phyloP scores from a whole-genome alignment of 106 monocot species.

The Platanthera zijinensis region DNA sequence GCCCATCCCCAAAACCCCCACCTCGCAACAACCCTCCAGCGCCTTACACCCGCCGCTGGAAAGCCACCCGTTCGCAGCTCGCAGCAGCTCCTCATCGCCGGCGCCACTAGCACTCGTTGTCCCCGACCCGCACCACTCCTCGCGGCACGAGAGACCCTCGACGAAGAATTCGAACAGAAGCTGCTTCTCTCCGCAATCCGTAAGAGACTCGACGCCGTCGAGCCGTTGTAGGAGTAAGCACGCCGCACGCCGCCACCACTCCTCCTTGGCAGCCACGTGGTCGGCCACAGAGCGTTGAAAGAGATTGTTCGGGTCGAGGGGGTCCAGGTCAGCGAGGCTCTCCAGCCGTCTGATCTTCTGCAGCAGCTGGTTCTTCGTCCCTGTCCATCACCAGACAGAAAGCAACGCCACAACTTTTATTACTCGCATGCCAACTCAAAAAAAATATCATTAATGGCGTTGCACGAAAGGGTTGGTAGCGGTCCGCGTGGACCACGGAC shows the following conservation, averaged over 20 bases:
- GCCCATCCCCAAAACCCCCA: conserved; percentile 28
- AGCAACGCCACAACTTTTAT: not conserved
- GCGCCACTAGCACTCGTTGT: too few species aligned
- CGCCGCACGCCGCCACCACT: conserved; percentile 5
- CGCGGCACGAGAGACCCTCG: conserved; percentile 18
- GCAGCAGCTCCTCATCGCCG: conserved; percentile 13
- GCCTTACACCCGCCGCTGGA: conserved; percentile 7
- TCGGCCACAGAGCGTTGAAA: conserved; percentile 9
- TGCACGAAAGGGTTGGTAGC: too few species aligned
- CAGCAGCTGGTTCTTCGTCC: conserved; percentile 37
- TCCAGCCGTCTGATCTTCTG: conserved; percentile 55
- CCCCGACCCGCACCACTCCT: not conserved
- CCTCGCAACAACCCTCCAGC: conserved; percentile 12
- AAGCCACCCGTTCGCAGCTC: conserved; percentile 32
- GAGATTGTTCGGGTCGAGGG: conserved; percentile 21
- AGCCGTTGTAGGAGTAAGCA: conserved; percentile 20
- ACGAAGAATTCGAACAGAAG: conserved; percentile 56
- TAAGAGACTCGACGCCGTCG: not conserved
- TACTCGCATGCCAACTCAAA: not conserved
- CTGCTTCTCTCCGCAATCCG: conserved; percentile 9
- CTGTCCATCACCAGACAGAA: conserved; percentile 20
- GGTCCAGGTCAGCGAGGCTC: conserved; percentile 22
- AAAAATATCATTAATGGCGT: not conserved
- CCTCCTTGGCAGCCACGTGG: conserved; percentile 1
- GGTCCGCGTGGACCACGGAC: too few species aligned